phyloP scores from a whole-genome alignment of 148 eudicot species.

The Hydrangea macrophylla region DNA sequence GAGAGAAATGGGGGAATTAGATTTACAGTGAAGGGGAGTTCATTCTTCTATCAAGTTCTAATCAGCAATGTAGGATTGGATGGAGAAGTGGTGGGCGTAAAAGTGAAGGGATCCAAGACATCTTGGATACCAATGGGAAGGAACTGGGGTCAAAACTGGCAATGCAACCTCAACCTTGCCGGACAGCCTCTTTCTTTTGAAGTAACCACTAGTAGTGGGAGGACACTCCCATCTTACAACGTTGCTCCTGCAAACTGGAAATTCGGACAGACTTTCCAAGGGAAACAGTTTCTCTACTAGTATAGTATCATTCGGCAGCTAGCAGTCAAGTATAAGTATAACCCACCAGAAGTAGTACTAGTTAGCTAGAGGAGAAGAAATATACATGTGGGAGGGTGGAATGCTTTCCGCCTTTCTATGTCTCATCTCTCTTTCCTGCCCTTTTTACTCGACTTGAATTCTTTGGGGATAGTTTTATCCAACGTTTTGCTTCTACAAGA shows the following conservation, averaged over 20 bases:
- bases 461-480: no score
- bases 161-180: conserved; percentile 47
- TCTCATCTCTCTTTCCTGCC: no score
- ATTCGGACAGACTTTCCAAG: conserved; percentile 68
- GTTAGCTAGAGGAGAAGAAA: no score
- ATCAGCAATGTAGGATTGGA: conserved; percentile 63
- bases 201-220: conserved; percentile 49
- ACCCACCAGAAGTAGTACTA: no score
- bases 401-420: no score
- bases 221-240: conserved; percentile 47
- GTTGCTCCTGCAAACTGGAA: conserved; percentile 66
- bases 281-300: conserved; percentile 68
- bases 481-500: no score
- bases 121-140: conserved; percentile 78
- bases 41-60: conserved; percentile 48
- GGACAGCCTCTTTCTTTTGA: conserved; percentile 72
- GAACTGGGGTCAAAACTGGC: conserved; percentile 87
- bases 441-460: no score
- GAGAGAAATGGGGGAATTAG: conserved; percentile 62
- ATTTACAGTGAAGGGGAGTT: conserved; percentile 54
- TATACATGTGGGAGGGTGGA: no score
- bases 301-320: background rate
- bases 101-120: conserved; percentile 67
- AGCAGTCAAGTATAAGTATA: background rate
- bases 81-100: conserved; percentile 56